A percentile compares a stretch with the other conserved stretches of the same genome.
These are phyloP conservation scores for Mucuna pruriens DNA, from an alignment of 306 rosid genomes.

Conservation along the genomic window DNA sequence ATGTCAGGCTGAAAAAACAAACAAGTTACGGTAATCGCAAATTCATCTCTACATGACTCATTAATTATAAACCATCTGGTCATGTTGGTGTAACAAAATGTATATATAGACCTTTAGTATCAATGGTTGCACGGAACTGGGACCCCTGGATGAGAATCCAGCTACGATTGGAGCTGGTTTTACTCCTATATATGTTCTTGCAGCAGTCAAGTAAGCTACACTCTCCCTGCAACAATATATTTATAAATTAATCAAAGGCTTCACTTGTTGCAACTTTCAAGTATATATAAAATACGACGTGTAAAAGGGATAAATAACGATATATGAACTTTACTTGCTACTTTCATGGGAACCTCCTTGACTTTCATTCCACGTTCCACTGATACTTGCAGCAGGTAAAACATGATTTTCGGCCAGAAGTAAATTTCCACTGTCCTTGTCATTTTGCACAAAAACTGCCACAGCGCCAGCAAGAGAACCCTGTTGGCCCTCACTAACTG, in stretches of 20 bases:
- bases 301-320: background rate
- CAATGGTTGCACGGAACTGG: slow-evolving; percentile 41
- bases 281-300: background rate
- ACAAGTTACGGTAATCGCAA: background rate
- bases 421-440: slow-evolving; percentile 17
- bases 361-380: background rate
- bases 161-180: slow-evolving; percentile 64
- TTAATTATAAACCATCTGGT: no score
- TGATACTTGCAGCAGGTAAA: slow-evolving; percentile 41
- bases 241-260: no score
- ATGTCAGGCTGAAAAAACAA: slow-evolving; percentile 53
- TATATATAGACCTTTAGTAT: slow-evolving; percentile 57
- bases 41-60: no score
- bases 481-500: slow-evolving; percentile 31
- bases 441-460: slow-evolving; percentile 52
- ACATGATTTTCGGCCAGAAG: slow-evolving; percentile 48
- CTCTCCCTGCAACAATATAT: no score
- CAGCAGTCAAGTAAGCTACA: slow-evolving; percentile 28
- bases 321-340: background rate
- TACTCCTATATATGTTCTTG: slow-evolving; percentile 39
- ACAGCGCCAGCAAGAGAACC: slow-evolving; percentile 53
- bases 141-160: slow-evolving; percentile 73
- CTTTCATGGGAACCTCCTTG: no score
- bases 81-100: background rate
- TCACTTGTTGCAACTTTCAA: background rate